Conservation (phyloP, 257 asterid species). For the Nicotiana undulata region DNA sequence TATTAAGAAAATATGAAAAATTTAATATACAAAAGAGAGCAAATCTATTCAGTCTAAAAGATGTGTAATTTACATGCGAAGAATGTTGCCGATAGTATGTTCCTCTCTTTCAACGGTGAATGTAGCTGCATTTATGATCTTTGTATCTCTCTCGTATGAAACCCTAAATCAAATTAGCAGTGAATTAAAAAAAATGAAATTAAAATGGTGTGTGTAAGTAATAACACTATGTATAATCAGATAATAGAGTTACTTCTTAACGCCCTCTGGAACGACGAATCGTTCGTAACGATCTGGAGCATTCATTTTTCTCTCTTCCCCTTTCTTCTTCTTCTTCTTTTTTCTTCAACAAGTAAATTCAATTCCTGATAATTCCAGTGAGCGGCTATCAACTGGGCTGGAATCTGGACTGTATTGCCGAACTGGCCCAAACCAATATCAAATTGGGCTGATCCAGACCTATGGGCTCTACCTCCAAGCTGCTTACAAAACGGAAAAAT, state of each 20-base stretch:
- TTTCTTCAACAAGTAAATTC: not conserved
- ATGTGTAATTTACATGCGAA: slow-evolving; percentile 52
- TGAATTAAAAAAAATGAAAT: not conserved
- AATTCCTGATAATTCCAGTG: too few species aligned
- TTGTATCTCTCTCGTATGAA: slow-evolving; percentile 92
- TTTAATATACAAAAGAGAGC: not conserved
- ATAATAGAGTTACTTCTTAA: slow-evolving; percentile 40
- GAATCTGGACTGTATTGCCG: not conserved
- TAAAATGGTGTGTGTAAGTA: not conserved
- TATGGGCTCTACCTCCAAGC: too few species aligned
- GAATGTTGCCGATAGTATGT: slow-evolving; percentile 86
- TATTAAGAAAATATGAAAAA: not conserved
- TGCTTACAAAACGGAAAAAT: too few species aligned
- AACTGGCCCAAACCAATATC: not conserved
- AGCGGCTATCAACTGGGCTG: not conserved
- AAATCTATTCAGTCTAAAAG: too few species aligned
- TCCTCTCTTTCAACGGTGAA: slow-evolving; percentile 91
- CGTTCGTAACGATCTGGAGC: slow-evolving; percentile 88
- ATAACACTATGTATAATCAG: not conserved
- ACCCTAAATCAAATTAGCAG: slow-evolving; percentile 36
- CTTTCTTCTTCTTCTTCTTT: not conserved
- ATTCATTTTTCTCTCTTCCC: slow-evolving; percentile 15
- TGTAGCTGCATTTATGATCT: slow-evolving; percentile 88
- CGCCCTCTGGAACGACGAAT: slow-evolving; percentile 90
- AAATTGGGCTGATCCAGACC: not conserved